Conservation (phyloP, 495 filamentous ascomycete genomes). For the Articulospora tetracladia region DNA sequence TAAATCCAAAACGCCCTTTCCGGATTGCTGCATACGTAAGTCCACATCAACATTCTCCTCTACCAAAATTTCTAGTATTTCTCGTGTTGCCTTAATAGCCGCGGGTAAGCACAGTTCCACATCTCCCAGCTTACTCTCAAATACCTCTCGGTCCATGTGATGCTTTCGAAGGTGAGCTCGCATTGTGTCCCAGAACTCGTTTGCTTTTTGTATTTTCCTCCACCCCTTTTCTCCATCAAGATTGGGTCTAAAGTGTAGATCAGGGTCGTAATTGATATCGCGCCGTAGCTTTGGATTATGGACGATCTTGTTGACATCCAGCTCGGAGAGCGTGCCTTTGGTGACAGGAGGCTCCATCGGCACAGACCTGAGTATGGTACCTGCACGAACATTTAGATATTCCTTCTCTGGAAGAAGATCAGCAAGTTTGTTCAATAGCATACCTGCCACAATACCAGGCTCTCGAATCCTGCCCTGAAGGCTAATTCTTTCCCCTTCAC, state of each 20-base stretch:
- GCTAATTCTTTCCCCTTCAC: no score
- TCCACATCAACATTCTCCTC: slow-evolving; percentile 78
- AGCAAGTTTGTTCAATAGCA: no score
- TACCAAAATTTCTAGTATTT: slow-evolving; percentile 82
- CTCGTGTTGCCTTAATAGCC: slow-evolving; percentile 67
- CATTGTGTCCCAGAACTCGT: slow-evolving; percentile 77
- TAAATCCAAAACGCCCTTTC: slow-evolving; percentile 79
- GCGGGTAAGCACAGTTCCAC: slow-evolving; percentile 46
- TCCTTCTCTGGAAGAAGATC: no score
- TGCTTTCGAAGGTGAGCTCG: slow-evolving; percentile 51
- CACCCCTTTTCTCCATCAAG: slow-evolving; percentile 77
- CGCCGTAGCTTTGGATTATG: slow-evolving; percentile 87
- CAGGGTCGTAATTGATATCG: slow-evolving; percentile 91
- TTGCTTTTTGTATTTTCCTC: slow-evolving; percentile 68
- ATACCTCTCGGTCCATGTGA: slow-evolving; percentile 46
- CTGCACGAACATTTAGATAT: no score
- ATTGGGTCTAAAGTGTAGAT: slow-evolving; percentile 87
- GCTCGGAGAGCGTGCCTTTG: slow-evolving; percentile 74
- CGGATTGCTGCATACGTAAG: slow-evolving; percentile 86
- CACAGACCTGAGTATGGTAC: no score
- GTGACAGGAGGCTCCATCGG: slow-evolving; percentile 76
- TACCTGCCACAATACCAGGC: no score
- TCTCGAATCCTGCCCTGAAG: no score
- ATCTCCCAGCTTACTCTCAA: slow-evolving; percentile 39
- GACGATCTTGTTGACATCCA: slow-evolving; percentile 83